Base-by-base conservation (phyloP, 257 asterid genomes). In the Pogostemon cablin region DNA sequence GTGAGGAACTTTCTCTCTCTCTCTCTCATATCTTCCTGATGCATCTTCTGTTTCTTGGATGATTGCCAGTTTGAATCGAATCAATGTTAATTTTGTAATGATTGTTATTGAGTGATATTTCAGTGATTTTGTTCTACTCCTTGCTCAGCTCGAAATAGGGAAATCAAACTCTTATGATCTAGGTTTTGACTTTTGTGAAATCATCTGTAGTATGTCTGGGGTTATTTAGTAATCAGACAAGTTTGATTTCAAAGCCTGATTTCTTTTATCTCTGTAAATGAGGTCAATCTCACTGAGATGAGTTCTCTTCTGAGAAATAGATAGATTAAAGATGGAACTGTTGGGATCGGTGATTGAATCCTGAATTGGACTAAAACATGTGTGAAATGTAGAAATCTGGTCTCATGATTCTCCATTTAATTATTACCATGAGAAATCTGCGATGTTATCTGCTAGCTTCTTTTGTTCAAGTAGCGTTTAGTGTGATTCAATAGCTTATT, bases 1-100 rank as follows among this genome's bases (percentile, higher is more conserved):
- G 98, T 91, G 64, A 54, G 38, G 5, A 17, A 73, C 69, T 3
- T 49, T 76, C 38, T 58, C 9, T 17, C 5, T 62, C 38, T 2
- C 5, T 61, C 1, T 34, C 32, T n/a, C n/a, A n/a, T n/a, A 17
- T 37, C 32, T 56, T 48, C 66, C 5, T 58, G 32, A 35, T 69
- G 42, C 58, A 12, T 71, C 15, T 65, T 42, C 10, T 6, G 37
- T 48, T 9, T 70, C 8, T 17, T 35, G 6, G 6, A 34, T 61
- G 55, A 48, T 73, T 10, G 41, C 57, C 46, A 56, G 47, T 56
- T 70, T 43, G 17, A 59, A 67, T 35, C 32, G 32, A 25, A 25
- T 25, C 32, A 25, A 1, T 25, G 32, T 65, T 59, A 37, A 56
- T 47, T 50, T 43, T 12, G 32, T 25, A 50, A 4, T 32, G n/a